Percentiles rank a stretch among this genome's conserved stretches.
phyloP scores from a whole-genome alignment of 2,329 filamentous ascomycete species.

The Neofusicoccum ribis region DNA sequence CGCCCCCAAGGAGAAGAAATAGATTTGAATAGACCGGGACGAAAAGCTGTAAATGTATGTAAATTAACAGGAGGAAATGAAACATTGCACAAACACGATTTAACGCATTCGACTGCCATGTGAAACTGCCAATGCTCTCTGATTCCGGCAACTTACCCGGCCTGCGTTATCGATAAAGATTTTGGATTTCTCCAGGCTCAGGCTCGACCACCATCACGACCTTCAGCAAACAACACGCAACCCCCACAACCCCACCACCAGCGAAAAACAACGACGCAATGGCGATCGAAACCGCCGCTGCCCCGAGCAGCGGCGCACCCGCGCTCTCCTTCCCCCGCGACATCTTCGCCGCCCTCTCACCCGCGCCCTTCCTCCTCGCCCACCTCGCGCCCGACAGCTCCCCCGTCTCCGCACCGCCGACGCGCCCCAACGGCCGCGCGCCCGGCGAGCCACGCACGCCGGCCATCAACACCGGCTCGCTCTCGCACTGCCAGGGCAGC shows the following conservation, averaged over 20 bases:
- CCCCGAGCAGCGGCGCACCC: not conserved
- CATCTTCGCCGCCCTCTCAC: constrained; percentile 86
- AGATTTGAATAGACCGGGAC: constrained; percentile 22
- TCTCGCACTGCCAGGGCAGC: constrained; percentile 88
- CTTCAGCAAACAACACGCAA: not conserved
- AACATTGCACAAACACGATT: not conserved
- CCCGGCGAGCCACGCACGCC: constrained; percentile 69
- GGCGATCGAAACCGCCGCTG: constrained; percentile 5
- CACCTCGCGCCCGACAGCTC: constrained; percentile 60
- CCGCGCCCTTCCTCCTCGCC: constrained; percentile 84
- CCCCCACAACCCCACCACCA: not conserved
- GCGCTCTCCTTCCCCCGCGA: constrained; percentile 58
- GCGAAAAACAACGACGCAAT: not conserved
- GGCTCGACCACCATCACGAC: not conserved
- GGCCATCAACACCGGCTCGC: constrained; percentile 77
- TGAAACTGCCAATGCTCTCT: not conserved
- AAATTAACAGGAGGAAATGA: constrained; percentile 4
- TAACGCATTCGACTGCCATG: not conserved
- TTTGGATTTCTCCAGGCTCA: not conserved
- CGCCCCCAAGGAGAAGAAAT: constrained; percentile 70
- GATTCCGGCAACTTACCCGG: not conserved
- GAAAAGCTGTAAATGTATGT: constrained; percentile 7
- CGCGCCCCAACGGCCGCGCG: constrained; percentile 78
- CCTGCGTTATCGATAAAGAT: constrained; percentile 11
- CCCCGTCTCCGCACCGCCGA: constrained; percentile 38